Percentiles rank a stretch among this genome's conserved stretches.
These are phyloP conservation scores for Arachis hypogaea DNA, from an alignment of 306 rosid genomes.

Conservation along the genomic window DNA sequence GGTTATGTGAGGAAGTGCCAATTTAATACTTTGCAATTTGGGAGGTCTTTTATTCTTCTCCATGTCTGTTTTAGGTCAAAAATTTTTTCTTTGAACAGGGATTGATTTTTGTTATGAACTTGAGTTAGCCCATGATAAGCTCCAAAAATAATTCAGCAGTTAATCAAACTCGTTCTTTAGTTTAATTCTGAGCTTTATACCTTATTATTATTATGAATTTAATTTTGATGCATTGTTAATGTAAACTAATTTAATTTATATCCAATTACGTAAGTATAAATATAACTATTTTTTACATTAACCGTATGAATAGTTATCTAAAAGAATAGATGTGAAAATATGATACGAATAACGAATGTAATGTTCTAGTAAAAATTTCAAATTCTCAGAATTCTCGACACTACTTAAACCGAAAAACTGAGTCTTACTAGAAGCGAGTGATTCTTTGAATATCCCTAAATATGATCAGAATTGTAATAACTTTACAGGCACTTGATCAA, in stretches of 20 bases:
- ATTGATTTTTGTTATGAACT: conserved; percentile 29
- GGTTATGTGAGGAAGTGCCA: conserved; percentile 28
- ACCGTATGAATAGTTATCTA: too few species aligned
- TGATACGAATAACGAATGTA: too few species aligned
- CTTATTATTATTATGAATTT: too few species aligned
- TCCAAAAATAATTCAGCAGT: conserved; percentile 33
- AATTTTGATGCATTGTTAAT: too few species aligned
- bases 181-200: conserved; percentile 2
- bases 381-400: background rate
- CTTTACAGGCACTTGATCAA: background rate
- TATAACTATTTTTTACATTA: too few species aligned
- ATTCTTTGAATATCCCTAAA: background rate
- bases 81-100: conserved; percentile 32
- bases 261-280: too few species aligned
- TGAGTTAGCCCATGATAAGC: conserved; percentile 27
- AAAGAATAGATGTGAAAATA: too few species aligned
- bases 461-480: background rate
- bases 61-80: conserved; percentile 33
- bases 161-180: conserved; percentile 8
- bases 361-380: too few species aligned
- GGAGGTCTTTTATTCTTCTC: conserved; percentile 25
- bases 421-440: too few species aligned
- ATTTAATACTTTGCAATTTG: conserved; percentile 33
- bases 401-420: too few species aligned
- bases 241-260: too few species aligned